Conservation (phyloP, 345 rosid genomes). For the Hevea brasiliensis region DNA sequence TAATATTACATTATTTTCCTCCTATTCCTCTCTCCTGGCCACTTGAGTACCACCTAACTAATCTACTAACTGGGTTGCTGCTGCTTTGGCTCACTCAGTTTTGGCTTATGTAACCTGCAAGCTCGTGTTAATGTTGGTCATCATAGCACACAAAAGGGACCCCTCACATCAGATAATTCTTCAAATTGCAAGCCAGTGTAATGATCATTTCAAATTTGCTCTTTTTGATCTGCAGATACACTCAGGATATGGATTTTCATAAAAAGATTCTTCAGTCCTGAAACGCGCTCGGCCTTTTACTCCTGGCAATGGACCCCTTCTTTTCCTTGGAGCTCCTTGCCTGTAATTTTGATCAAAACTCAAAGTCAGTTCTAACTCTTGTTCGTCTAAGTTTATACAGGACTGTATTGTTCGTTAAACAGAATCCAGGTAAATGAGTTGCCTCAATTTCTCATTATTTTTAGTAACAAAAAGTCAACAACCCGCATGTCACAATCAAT, state of each 20-base stretch:
- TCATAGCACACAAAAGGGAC: too few species aligned
- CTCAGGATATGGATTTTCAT: slow-evolving; percentile 86
- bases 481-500: not conserved
- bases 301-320: slow-evolving; percentile 65
- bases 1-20: too few species aligned
- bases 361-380: not conserved
- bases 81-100: not conserved
- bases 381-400: not conserved
- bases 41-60: not conserved
- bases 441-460: not conserved
- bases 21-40: too few species aligned
- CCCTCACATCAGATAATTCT: too few species aligned
- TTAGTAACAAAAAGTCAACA: not conserved
- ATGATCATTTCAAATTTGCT: slow-evolving; percentile 4
- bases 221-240: slow-evolving; percentile 68
- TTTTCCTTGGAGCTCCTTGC: slow-evolving; percentile 82
- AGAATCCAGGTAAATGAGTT: not conserved
- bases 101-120: not conserved
- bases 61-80: not conserved
- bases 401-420: not conserved
- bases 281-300: slow-evolving; percentile 76
- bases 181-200: not conserved
- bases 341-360: slow-evolving; percentile 35
- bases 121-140: not conserved
- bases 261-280: slow-evolving; percentile 87